Percentiles rank a stretch among this genome's conserved stretches.
Evolutionary conservation across 2,329 filamentous ascomycete genomes (phyloP).

Genomic region (Aspergillus spinulosporus): DNA sequence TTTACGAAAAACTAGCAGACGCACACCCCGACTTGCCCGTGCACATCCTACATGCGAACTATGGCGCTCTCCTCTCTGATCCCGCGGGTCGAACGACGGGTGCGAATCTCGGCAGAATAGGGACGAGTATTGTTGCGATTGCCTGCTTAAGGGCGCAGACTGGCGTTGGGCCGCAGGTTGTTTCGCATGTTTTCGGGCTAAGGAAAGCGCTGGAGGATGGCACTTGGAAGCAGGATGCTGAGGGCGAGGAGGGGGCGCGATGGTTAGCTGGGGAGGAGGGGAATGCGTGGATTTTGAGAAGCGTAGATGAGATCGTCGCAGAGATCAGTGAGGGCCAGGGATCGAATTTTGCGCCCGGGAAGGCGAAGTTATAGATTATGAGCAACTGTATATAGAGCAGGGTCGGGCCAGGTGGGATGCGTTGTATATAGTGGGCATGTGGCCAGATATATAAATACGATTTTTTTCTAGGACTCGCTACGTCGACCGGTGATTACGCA

Average conservation of each 20-base stretch:
- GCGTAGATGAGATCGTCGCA: slow-evolving; percentile 61
- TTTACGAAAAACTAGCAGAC: slow-evolving; percentile 68
- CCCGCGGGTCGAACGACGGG: slow-evolving; percentile 53
- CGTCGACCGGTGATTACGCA: no score
- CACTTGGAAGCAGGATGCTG: slow-evolving; percentile 51
- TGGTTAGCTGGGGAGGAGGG: slow-evolving; percentile 68
- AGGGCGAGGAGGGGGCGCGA: slow-evolving; percentile 54
- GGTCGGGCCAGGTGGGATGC: no score
- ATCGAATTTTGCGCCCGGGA: slow-evolving; percentile 58
- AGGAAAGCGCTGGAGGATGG: slow-evolving; percentile 74
- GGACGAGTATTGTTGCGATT: slow-evolving; percentile 73
- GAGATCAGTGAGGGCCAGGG: slow-evolving; percentile 50
- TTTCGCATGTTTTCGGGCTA: slow-evolving; percentile 78
- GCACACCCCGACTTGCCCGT: slow-evolving; percentile 80
- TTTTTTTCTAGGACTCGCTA: not conserved
- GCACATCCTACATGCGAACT: slow-evolving; percentile 73
- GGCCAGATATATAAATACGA: not conserved
- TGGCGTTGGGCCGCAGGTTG: slow-evolving; percentile 78
- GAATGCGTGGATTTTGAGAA: slow-evolving; percentile 62
- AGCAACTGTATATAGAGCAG: no score
- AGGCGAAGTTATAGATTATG: slow-evolving; percentile 30
- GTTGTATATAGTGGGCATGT: not conserved
- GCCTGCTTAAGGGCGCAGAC: slow-evolving; percentile 75
- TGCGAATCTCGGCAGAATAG: slow-evolving; percentile 63
- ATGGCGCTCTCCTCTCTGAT: slow-evolving; percentile 71